These are phyloP conservation scores for Parasitella parasitica DNA, from an alignment of 371 early-diverging fungal genomes.

Conservation along the genomic window DNA sequence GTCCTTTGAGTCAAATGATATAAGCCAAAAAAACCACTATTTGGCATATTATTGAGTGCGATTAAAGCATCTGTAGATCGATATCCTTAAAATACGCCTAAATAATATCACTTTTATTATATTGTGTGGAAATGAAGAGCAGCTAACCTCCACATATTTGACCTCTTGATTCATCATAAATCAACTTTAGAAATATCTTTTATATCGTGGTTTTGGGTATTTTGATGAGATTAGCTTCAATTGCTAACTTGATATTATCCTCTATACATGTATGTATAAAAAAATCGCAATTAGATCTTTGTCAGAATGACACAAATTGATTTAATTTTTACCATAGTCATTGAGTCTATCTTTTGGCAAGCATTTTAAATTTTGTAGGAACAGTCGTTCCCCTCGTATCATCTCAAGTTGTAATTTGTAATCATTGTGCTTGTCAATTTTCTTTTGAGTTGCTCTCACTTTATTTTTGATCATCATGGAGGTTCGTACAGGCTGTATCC, in stretches of 20 bases:
- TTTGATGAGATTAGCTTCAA: neutral
- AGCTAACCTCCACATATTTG: no score
- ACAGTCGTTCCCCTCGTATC: conserved; percentile 10
- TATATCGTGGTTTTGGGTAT: neutral
- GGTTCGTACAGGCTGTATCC: conserved; percentile 24
- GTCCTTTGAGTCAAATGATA: no score
- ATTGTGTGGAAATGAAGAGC: no score
- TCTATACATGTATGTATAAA: neutral
- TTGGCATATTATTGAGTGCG: no score
- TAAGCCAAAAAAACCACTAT: no score
- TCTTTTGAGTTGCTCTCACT: conserved; percentile 12
- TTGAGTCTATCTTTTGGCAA: conserved; percentile 3
- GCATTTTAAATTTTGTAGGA: conserved; percentile 7
- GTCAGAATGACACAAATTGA: no score
- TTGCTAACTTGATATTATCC: neutral
- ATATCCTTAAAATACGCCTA: no score
- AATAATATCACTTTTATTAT: no score
- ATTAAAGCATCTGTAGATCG: no score
- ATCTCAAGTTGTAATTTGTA: conserved; percentile 8
- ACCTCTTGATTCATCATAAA: no score
- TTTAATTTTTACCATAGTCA: conserved; percentile 6
- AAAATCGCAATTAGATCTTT: no score
- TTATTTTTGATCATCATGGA: conserved; percentile 28
- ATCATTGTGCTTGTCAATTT: neutral
- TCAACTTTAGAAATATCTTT: neutral